Evolutionary conservation across 2,329 filamentous ascomycete species (phyloP), one percentile per base, ranked within the genome.

Genomic region (Zymoseptoria crescenta): DNA sequence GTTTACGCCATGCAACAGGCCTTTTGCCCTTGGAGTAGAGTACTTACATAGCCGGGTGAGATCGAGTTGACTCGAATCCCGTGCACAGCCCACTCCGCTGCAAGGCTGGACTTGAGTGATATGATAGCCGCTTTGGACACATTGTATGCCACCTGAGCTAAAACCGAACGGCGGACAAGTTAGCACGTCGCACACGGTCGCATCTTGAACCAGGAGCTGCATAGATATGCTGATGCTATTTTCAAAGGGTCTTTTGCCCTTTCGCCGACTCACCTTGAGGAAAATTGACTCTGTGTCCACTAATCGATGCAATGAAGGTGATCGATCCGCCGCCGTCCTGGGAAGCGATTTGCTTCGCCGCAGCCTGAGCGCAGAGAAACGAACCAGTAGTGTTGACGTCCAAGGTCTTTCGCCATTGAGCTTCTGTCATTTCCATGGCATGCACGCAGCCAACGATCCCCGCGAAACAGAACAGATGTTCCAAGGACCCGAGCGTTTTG

Each of bases 1-100:
- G 24, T 24, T 4, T 4, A 24, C 24, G 24, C 24, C 24, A 24
- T 24, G 24, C 24, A 24, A 24, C 2, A 24, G 24, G 24, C 24
- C 24, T 24, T 4, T 2, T 24, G 4, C 24, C 24, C 24, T 24
- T 24, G 24, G 24, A 24, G 24, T 24, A 24, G 24, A 24, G 24
- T 24, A 24, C 24, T 24, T 24, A 24, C 24, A 66, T 91, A 91
- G 0, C 88, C 88, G 0, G 88, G 88, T 48, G 80, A 84, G 51
- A 92, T 79, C 19, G 79, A 83, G 65, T 92, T 91, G 4, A 88
- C 84, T 2, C 86, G 74, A 61, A 92, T 88, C 0, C 88, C 88
- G 69, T 86, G 80, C 1, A 77, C 74, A 0, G 85, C 85, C 88
- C 87, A 91, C 72, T 92, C 88, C 0, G 85, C 87, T 0, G 87